Conservation (phyloP, 2,329 filamentous ascomycete genomes). For the Clathrospora elynae region DNA sequence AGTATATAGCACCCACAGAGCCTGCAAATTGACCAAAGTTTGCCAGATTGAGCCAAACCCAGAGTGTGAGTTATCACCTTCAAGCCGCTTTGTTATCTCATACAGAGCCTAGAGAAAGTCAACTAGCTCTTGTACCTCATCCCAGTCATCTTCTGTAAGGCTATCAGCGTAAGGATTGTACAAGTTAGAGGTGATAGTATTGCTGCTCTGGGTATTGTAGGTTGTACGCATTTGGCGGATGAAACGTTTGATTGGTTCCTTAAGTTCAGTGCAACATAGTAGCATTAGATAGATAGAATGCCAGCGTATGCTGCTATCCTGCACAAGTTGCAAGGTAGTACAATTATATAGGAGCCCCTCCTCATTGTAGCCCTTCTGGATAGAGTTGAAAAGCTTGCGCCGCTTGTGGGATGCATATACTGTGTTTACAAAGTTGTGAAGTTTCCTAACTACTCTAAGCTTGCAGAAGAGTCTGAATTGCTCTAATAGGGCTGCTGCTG, state of each 20-base stretch:
- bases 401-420: constrained; percentile 1
- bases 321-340: not conserved
- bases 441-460: constrained; percentile 3
- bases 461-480: not conserved
- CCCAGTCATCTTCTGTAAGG: not conserved
- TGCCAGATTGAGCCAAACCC: not conserved
- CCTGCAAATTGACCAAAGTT: not conserved
- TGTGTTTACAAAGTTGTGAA: constrained; percentile 6
- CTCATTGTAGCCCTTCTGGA: not conserved
- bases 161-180: not conserved
- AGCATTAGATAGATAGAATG: not conserved
- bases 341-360: not conserved
- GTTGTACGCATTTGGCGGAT: not conserved
- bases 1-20: not conserved
- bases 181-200: not conserved
- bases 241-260: not conserved
- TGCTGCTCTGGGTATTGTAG: too few species aligned
- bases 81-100: not conserved
- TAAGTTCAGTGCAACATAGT: not conserved
- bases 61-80: not conserved
- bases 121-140: not conserved
- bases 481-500: not conserved
- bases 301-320: not conserved
- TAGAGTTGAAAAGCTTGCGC: not conserved
- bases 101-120: not conserved